Base-by-base conservation (phyloP, 352 stramenopile genomes). In the Phytophthora meadii region DNA sequence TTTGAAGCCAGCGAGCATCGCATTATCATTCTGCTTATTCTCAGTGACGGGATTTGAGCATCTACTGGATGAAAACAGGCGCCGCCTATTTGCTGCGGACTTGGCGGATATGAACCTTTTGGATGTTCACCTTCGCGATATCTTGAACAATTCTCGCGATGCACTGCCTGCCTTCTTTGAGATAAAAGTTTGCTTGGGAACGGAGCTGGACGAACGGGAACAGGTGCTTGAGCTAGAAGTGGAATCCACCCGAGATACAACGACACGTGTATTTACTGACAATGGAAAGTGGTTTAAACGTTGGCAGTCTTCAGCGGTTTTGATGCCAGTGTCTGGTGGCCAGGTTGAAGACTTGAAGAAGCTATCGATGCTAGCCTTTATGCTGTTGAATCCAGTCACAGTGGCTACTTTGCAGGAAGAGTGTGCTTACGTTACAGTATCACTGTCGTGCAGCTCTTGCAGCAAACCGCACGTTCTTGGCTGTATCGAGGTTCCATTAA, bases 401-500 rank as follows among this genome's bases (percentile, higher is more conserved):
- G 47, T 54, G 14, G 47, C 47, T 11, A 54, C 1, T 24, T 54
- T 54, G 17, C 47, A 54, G 27, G 14, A 54, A 54, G 47, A 40
- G 25, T 54, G 46, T 10, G 47, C 47, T 25, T 3, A 24, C 10
- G 47, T 54, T 28, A n/a, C 28, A 0, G 47, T 54, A 24, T 25
- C 41, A 11, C 14, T 54, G 15, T 30, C 15, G 15, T 54, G 47
- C 47, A 40, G 19, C 5, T 28, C 17, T 54, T 54, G 47, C 19
- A 5, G 47, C 8, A 8, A 41, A 6, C 41, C 50, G 22, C 70
- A 72, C 41, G 27, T 61, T 22, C 25, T 84, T 32, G 78, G 70
- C 4, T 45, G 19, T 32, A 63, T 70, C 1, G 66, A 51, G 1
- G 46, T 82, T 17, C 76, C 78, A 7, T 49, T 81, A 15, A 68